Conservation (phyloP, 352 stramenopile species). For the Globisporangium viniferum region DNA sequence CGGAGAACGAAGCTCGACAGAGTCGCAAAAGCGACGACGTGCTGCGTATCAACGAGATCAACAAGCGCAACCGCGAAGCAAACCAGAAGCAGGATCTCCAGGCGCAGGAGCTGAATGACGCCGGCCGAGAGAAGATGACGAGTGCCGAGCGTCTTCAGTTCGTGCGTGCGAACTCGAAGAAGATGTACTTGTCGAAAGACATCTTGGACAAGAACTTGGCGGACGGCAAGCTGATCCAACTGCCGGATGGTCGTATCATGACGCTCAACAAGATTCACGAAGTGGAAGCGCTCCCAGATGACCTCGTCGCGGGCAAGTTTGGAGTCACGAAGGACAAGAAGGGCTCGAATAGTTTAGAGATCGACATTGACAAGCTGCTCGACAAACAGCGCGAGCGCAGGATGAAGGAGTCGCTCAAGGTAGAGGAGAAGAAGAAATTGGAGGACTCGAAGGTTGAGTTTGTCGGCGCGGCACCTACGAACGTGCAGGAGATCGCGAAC, state of each 20-base stretch:
- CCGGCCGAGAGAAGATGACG: slow-evolving; percentile 78
- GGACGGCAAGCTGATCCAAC: slow-evolving; percentile 67
- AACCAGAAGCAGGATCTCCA: slow-evolving; percentile 85
- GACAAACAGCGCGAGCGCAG: slow-evolving; percentile 66
- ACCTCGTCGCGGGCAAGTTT: slow-evolving; percentile 51
- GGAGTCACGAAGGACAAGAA: slow-evolving; percentile 28
- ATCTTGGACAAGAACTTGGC: slow-evolving; percentile 82
- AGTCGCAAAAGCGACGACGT: slow-evolving; percentile 80
- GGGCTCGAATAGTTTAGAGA: slow-evolving; percentile 39
- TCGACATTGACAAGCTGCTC: slow-evolving; percentile 74
- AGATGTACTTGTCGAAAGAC: slow-evolving; percentile 81
- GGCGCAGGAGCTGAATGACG: slow-evolving; percentile 65
- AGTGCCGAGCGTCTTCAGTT: slow-evolving; percentile 81
- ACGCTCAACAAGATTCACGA: slow-evolving; percentile 84
- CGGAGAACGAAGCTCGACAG: slow-evolving; percentile 65
- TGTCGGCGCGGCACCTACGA: slow-evolving; percentile 50
- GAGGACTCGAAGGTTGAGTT: slow-evolving; percentile 60
- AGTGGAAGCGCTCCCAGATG: slow-evolving; percentile 77
- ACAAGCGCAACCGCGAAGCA: slow-evolving; percentile 71
- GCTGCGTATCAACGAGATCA: slow-evolving; percentile 84
- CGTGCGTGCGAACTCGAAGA: slow-evolving; percentile 78
- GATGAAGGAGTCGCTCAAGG: slow-evolving; percentile 39
- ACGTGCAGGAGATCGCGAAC: slow-evolving; percentile 71
- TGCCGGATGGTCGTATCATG: slow-evolving; percentile 76
- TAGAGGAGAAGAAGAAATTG: slow-evolving; percentile 21